Percentiles rank a stretch among this genome's conserved stretches.
phyloP scores from a whole-genome alignment of 225 moss, liverwort and hornwort species.

The Neckera pumila region DNA sequence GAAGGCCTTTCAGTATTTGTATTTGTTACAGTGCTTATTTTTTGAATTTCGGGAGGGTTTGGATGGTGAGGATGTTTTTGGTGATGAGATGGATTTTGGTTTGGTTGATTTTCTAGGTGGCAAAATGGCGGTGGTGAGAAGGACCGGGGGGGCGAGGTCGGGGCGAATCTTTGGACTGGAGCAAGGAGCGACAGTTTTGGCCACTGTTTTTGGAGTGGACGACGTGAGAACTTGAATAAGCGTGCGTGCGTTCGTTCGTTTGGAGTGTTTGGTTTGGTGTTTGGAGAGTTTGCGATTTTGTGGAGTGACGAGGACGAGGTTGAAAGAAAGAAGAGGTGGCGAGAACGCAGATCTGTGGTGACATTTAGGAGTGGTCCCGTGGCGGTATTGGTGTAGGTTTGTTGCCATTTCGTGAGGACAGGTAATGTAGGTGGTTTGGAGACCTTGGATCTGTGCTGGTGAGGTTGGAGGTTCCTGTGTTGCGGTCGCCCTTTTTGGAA shows the following conservation, averaged over 20 bases:
- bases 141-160: not conserved
- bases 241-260: not conserved
- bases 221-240: not conserved
- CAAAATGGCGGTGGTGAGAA: not conserved
- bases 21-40: not conserved
- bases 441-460: conserved; percentile 12
- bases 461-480: not conserved
- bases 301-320: not conserved
- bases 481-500: not conserved
- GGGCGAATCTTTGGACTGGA: not conserved
- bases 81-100: not conserved
- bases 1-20: not conserved
- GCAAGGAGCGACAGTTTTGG: not conserved
- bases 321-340: not conserved
- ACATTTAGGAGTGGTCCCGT: not conserved
- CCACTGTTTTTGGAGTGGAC: not conserved
- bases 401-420: not conserved
- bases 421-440: conserved; percentile 4
- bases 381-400: not conserved
- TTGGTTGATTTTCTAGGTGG: not conserved
- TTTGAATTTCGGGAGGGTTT: not conserved
- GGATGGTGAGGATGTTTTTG: not conserved
- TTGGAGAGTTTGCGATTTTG: not conserved
- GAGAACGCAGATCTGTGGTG: conserved; percentile 5
- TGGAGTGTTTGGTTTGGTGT: not conserved